phyloP scores from a whole-genome alignment of 2,329 filamentous ascomycete genomes.

The Exserohilum turcica region DNA sequence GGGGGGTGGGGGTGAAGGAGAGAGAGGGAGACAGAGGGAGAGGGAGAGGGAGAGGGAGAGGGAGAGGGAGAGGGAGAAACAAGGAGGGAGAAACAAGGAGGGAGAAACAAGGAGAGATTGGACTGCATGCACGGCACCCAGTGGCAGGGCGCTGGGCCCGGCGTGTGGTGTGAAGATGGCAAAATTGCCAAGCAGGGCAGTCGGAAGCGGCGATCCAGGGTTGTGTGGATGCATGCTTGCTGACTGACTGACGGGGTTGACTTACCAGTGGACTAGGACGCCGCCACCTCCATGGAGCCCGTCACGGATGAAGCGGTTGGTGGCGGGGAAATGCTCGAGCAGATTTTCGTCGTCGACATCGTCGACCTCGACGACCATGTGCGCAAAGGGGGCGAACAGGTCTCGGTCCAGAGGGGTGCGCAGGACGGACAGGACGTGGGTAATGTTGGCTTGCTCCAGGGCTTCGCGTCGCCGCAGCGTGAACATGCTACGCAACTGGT shows the following conservation, averaged over 20 bases:
- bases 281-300: constrained; percentile 67
- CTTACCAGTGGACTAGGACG: constrained; percentile 74
- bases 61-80: no score
- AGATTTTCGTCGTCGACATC: constrained; percentile 90
- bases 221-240: constrained; percentile 38
- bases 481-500: constrained; percentile 67
- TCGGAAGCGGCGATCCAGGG: constrained; percentile 34
- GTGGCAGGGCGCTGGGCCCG: constrained; percentile 6
- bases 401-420: constrained; percentile 63
- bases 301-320: constrained; percentile 81
- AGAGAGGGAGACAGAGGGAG: no score
- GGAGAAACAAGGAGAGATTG: no score
- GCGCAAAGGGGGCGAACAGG: constrained; percentile 67
- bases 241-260: constrained; percentile 46
- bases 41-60: no score
- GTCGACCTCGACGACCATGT: constrained; percentile 82
- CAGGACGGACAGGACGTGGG: constrained; percentile 86
- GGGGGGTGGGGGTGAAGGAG: constrained; percentile 27
- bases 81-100: no score
- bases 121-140: constrained; percentile 14
- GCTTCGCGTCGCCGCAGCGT: constrained; percentile 73
- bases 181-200: constrained; percentile 41
- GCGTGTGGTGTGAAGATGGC: constrained; percentile 37
- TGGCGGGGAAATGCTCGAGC: constrained; percentile 76
- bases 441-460: constrained; percentile 75